phyloP scores from a whole-genome alignment of 768 basidiomycete species.

The Suillus discolor region DNA sequence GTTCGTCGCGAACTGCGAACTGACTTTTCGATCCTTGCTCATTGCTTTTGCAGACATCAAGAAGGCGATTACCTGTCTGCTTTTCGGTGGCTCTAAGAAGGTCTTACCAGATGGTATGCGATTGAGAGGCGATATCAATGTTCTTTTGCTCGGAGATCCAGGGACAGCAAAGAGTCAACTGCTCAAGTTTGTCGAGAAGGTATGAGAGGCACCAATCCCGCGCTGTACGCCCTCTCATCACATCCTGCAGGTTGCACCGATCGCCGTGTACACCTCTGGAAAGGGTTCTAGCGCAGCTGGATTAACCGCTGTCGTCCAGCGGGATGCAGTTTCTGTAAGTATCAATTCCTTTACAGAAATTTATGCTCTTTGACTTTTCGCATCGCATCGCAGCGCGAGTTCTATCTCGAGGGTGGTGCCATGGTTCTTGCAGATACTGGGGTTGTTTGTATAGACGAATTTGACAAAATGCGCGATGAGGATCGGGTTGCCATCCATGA shows the following conservation, averaged over 20 bases:
- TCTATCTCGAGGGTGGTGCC: conserved; percentile 98
- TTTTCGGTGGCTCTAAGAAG: conserved; percentile 98
- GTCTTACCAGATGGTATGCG: conserved; percentile 97
- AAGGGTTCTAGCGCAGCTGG: conserved; percentile 99
- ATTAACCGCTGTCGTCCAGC: conserved; percentile 95
- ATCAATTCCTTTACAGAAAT: neutral
- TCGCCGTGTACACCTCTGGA: conserved; percentile 97
- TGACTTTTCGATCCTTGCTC: conserved; percentile 7
- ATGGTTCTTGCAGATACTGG: conserved; percentile 99
- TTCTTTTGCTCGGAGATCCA: conserved; percentile 93
- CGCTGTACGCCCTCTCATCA: conserved; percentile 8
- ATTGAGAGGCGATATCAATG: conserved; percentile 96
- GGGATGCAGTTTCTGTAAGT: conserved; percentile 86
- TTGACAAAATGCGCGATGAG: conserved; percentile 99
- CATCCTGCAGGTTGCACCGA: conserved; percentile 79
- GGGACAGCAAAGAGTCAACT: conserved; percentile 98
- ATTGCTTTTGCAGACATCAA: conserved; percentile 78
- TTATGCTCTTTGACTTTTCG: neutral
- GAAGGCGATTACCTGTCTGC: conserved; percentile 93
- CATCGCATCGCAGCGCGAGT: conserved; percentile 71
- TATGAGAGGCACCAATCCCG: conserved; percentile 24
- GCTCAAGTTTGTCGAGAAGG: conserved; percentile 98
- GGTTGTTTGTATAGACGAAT: conserved; percentile 99
- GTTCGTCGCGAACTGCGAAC: conserved; percentile 39
- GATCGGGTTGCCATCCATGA: conserved; percentile 99